These are phyloP conservation scores for Apiospora sp. DNA, from an alignment of 2,329 filamentous ascomycete genomes.

Conservation along the genomic window DNA sequence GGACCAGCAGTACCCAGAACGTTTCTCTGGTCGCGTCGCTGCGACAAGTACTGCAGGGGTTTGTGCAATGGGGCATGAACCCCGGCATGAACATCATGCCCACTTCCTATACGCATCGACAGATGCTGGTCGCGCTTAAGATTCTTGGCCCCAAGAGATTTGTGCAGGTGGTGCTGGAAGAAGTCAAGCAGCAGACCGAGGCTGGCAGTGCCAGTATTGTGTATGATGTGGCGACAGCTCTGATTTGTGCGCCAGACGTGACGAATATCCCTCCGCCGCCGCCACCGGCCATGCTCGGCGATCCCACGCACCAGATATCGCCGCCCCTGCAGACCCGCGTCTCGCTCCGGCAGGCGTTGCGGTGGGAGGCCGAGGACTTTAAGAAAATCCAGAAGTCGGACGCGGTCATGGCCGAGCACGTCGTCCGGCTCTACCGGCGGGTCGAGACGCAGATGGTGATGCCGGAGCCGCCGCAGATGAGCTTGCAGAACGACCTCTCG, in stretches of 20 bases:
- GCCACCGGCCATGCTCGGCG: conserved; percentile 42
- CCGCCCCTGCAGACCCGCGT: conserved; percentile 51
- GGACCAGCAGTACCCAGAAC: conserved; percentile 61
- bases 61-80: conserved; percentile 73
- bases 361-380: conserved; percentile 64
- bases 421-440: conserved; percentile 68
- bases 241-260: conserved; percentile 73
- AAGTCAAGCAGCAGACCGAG: conserved; percentile 69
- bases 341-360: conserved; percentile 68
- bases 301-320: conserved; percentile 37
- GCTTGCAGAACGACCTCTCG: conserved; percentile 51
- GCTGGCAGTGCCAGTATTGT: conserved; percentile 65
- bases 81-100: conserved; percentile 63
- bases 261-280: conserved; percentile 51
- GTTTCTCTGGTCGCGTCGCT: conserved; percentile 66
- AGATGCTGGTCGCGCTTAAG: conserved; percentile 67
- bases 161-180: conserved; percentile 70
- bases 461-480: conserved; percentile 47
- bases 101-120: conserved; percentile 75
- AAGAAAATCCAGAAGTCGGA: conserved; percentile 65
- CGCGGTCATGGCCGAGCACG: conserved; percentile 63
- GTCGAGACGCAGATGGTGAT: conserved; percentile 71
- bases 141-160: conserved; percentile 69
- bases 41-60: conserved; percentile 66
- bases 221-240: conserved; percentile 73